These are phyloP conservation scores for Alternaria rosae DNA, from an alignment of 2,329 filamentous ascomycete genomes.

Conservation along the genomic window DNA sequence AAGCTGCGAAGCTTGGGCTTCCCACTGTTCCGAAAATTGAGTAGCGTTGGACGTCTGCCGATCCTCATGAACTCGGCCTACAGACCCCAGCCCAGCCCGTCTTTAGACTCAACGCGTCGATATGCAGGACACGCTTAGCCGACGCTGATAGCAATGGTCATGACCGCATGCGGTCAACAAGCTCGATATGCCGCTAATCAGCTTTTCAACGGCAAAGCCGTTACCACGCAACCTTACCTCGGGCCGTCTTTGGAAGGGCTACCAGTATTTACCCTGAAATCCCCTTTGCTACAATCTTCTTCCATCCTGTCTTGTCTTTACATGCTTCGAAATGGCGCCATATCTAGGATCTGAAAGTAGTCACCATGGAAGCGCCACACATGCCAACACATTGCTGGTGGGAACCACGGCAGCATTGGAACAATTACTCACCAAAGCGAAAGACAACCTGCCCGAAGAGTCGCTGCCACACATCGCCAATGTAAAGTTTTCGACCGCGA, in stretches of 20 bases:
- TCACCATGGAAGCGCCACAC: conserved; percentile 16
- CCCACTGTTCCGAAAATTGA: conserved; percentile 8
- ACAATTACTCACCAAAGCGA: conserved; percentile 41
- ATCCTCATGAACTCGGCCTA: conserved; percentile 10
- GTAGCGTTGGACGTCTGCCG: conserved; percentile 15
- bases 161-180: conserved; percentile 8
- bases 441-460: conserved; percentile 46
- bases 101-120: conserved; percentile 14
- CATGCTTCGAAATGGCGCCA: conserved; percentile 31
- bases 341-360: conserved; percentile 32
- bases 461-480: conserved; percentile 38
- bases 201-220: conserved; percentile 18
- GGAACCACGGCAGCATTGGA: conserved; percentile 45
- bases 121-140: conserved; percentile 20
- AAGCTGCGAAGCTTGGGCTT: conserved; percentile 1
- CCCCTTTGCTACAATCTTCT: conserved; percentile 6
- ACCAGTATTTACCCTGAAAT: conserved; percentile 3
- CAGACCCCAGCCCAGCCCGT: conserved; percentile 4
- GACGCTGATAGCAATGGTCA: conserved; percentile 24
- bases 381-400: conserved; percentile 39
- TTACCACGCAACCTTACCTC: conserved; percentile 8
- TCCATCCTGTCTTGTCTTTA: not conserved
- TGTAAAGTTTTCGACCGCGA: conserved; percentile 45
- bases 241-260: conserved; percentile 8
- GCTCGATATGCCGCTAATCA: conserved; percentile 30